Percentiles rank a stretch among this genome's conserved stretches.
These are phyloP conservation scores for Geopyxis carbonaria DNA, from an alignment of 495 filamentous ascomycete species.

Conservation along the genomic window DNA sequence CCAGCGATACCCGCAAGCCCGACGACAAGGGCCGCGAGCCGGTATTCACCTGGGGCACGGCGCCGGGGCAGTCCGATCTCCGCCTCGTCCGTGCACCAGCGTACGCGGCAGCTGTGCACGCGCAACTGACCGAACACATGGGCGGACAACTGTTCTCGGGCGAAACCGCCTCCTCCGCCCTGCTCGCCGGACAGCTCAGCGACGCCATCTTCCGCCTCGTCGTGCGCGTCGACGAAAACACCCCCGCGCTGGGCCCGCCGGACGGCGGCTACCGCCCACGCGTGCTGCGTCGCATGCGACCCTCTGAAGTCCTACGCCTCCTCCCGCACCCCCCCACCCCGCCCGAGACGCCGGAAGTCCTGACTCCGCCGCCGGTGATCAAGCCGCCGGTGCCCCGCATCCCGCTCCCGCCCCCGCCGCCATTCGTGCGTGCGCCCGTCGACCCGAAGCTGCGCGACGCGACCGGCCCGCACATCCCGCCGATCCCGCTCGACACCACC, in stretches of 20 bases:
- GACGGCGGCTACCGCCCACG: not conserved
- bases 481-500: too few relatives aligned
- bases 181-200: conserved; percentile 18
- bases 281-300: not conserved
- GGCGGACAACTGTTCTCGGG: conserved; percentile 9
- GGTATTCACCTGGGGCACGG: conserved; percentile 11
- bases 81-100: too few relatives aligned
- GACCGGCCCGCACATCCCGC: not conserved
- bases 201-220: conserved; percentile 13
- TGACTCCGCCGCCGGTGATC: not conserved
- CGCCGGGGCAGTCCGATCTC: conserved; percentile 4
- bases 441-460: not conserved
- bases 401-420: not conserved
- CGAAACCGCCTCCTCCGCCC: conserved; percentile 6
- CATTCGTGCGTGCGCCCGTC: not conserved
- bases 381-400: not conserved
- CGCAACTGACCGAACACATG: not conserved
- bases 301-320: not conserved
- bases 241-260: not conserved
- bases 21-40: not conserved
- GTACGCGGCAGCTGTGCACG: conserved; percentile 3
- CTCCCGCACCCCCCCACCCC: not conserved
- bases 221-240: not conserved
- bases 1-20: not conserved
- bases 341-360: not conserved